These are phyloP conservation scores for Dictyostelium citrinum DNA, from an alignment of 78 protist species.

Conservation along the genomic window DNA sequence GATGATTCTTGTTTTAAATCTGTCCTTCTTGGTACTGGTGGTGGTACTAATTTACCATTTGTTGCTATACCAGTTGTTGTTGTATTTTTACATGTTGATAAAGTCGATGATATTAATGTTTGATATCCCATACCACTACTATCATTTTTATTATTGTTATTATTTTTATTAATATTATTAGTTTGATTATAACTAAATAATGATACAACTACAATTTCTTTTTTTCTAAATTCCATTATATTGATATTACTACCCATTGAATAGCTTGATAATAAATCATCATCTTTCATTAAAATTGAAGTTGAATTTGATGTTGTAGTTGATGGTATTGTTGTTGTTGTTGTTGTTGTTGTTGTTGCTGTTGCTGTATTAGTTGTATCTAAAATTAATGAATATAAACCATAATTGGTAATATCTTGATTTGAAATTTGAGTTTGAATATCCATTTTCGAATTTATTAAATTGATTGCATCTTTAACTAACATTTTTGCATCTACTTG, in stretches of 20 bases:
- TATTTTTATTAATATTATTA: neutral
- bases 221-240: conserved; percentile 21
- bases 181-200: neutral
- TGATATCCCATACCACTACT: neutral
- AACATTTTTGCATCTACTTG: conserved; percentile 27
- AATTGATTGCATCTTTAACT: neutral
- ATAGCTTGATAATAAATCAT: neutral
- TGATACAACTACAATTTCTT: conserved; percentile 9
- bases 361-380: neutral
- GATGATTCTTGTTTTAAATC: neutral
- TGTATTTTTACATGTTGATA: neutral
- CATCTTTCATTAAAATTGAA: conserved; percentile 4
- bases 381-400: neutral
- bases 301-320: neutral
- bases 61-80: too few species aligned
- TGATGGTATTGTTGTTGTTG: neutral
- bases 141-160: neutral
- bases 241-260: conserved; percentile 17
- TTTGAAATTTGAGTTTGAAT: neutral
- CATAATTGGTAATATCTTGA: conserved; percentile 1
- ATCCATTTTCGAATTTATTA: conserved; percentile 22
- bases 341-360: neutral
- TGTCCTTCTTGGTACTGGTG: neutral
- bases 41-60: neutral
- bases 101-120: neutral